Conservation (phyloP, 352 stramenopile species). For the Globisporangium ultimum region DNA sequence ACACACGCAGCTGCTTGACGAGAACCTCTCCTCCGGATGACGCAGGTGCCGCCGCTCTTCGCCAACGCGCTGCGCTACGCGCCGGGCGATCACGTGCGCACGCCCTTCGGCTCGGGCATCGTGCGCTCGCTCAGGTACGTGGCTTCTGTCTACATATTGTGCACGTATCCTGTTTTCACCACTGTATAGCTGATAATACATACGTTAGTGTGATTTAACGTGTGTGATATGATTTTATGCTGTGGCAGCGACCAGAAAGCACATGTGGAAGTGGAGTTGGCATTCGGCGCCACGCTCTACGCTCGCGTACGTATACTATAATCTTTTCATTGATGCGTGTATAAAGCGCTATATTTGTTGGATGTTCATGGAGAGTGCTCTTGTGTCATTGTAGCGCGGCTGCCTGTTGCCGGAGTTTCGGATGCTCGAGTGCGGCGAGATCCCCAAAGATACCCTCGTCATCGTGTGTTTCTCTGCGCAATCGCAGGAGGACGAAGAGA, state of each 20-base stretch:
- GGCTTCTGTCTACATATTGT: too few species aligned
- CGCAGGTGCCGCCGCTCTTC: constrained; percentile 62
- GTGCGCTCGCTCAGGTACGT: constrained; percentile 33
- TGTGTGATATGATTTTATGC: constrained; percentile 8
- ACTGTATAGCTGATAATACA: too few species aligned
- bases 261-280: constrained; percentile 53
- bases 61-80: constrained; percentile 65
- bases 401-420: constrained; percentile 58
- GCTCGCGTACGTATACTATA: constrained; percentile 28
- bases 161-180: too few species aligned
- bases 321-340: too few species aligned
- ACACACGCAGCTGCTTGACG: too few species aligned
- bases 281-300: constrained; percentile 51
- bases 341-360: too few species aligned
- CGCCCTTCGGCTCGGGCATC: constrained; percentile 54
- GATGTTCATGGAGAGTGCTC: too few species aligned
- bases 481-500: neutral
- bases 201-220: constrained; percentile 4
- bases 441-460: constrained; percentile 38
- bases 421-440: constrained; percentile 69
- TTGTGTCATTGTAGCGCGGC: constrained; percentile 25
- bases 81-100: constrained; percentile 58
- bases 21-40: constrained; percentile 5
- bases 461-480: constrained; percentile 23
- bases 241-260: constrained; percentile 36